Percentiles rank a stretch among this genome's conserved stretches.
These are phyloP conservation scores for Pythium chondricola DNA, from an alignment of 352 stramenopile species.

Conservation along the genomic window DNA sequence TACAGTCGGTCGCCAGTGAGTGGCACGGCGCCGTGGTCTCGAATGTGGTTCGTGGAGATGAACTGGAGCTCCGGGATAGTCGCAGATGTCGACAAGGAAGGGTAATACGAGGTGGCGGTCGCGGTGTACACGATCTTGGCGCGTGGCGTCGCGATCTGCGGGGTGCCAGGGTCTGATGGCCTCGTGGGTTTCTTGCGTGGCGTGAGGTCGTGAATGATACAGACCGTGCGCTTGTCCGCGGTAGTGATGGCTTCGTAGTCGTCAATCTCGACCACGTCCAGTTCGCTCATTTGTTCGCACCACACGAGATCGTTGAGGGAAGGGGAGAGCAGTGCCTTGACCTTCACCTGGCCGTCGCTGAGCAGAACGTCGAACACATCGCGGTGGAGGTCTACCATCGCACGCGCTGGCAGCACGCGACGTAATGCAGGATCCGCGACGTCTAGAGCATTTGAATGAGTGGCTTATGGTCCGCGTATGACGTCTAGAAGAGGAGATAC, in stretches of 20 bases:
- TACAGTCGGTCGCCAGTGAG: slow-evolving; percentile 39
- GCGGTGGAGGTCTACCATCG: slow-evolving; percentile 7
- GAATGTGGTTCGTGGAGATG: slow-evolving; percentile 22
- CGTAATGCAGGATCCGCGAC: slow-evolving; percentile 37
- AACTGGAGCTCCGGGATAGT: slow-evolving; percentile 26
- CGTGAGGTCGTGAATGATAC: slow-evolving; percentile 18
- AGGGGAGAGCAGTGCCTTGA: slow-evolving; percentile 40
- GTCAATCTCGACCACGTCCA: slow-evolving; percentile 28
- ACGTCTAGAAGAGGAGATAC: no score
- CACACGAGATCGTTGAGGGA: slow-evolving; percentile 36
- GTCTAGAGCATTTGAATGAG: no score
- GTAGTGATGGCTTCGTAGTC: slow-evolving; percentile 24
- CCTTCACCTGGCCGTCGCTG: slow-evolving; percentile 49
- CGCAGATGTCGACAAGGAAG: not conserved
- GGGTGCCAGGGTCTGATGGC: not conserved
- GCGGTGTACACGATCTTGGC: slow-evolving; percentile 18
- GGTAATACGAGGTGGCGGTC: not conserved
- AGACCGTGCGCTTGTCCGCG: slow-evolving; percentile 12
- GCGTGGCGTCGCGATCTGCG: not conserved
- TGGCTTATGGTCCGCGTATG: no score
- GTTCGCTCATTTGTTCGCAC: slow-evolving; percentile 17
- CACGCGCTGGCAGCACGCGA: slow-evolving; percentile 20
- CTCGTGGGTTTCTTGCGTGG: not conserved
- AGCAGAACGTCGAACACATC: slow-evolving; percentile 61
- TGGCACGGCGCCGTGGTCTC: slow-evolving; percentile 42